These are phyloP conservation scores for Plasmopara muralis DNA, from an alignment of 352 stramenopile genomes.

Conservation along the genomic window DNA sequence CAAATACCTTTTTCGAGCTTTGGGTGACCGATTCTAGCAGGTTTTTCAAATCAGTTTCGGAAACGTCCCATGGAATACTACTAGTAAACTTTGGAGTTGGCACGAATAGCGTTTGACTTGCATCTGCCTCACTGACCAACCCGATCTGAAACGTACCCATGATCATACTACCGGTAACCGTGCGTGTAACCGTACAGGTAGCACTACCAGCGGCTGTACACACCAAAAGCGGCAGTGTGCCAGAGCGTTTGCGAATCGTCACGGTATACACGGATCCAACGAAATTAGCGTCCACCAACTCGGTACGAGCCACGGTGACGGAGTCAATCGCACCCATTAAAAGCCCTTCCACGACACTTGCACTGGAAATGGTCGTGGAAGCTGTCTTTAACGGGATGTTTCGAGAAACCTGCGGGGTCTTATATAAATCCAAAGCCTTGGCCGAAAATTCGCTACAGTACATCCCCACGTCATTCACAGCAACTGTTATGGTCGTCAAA, in stretches of 20 bases:
- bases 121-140: slow-evolving; percentile 37
- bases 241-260: slow-evolving; percentile 55
- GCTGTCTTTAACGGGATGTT: slow-evolving; percentile 40
- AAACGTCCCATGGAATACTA: slow-evolving; percentile 71
- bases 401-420: slow-evolving; percentile 35
- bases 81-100: slow-evolving; percentile 14
- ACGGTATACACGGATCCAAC: slow-evolving; percentile 58
- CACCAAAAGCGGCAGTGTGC: slow-evolving; percentile 44
- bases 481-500: slow-evolving; percentile 31
- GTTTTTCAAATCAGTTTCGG: slow-evolving; percentile 52
- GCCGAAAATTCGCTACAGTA: slow-evolving; percentile 47
- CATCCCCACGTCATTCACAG: slow-evolving; percentile 34
- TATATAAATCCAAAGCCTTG: slow-evolving; percentile 42
- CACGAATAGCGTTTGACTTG: neutral
- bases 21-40: slow-evolving; percentile 33
- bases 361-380: slow-evolving; percentile 28
- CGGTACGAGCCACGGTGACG: slow-evolving; percentile 32
- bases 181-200: slow-evolving; percentile 18
- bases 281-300: slow-evolving; percentile 36
- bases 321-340: slow-evolving; percentile 51
- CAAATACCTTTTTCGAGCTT: slow-evolving; percentile 68
- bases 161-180: slow-evolving; percentile 51
- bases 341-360: slow-evolving; percentile 32
- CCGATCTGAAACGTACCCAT: slow-evolving; percentile 54
- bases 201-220: slow-evolving; percentile 39